phyloP scores from a whole-genome alignment of 495 filamentous ascomycete species.

The Talaromyces stipitatus region DNA sequence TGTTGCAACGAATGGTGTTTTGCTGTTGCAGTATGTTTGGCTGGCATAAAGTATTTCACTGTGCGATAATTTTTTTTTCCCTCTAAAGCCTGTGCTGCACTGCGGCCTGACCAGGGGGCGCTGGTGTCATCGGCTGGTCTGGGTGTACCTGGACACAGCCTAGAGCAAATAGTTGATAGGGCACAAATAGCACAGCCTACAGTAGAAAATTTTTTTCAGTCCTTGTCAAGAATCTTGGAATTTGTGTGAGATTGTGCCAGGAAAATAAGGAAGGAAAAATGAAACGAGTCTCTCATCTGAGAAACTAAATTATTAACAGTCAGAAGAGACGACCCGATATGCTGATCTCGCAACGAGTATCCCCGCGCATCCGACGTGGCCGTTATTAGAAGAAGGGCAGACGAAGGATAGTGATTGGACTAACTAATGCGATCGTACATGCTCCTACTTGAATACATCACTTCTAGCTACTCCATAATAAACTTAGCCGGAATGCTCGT shows the following conservation, averaged over 20 bases:
- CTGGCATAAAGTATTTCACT: background rate
- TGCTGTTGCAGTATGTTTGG: background rate
- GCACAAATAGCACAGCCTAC: background rate
- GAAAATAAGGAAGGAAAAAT: background rate
- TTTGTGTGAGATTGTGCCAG: background rate
- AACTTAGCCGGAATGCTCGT: background rate
- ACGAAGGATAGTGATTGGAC: background rate
- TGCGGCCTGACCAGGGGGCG: slow-evolving; percentile 8
- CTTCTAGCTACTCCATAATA: background rate
- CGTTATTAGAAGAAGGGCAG: background rate
- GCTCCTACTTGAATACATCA: background rate
- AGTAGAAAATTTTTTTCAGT: background rate
- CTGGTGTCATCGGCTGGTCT: slow-evolving; percentile 7
- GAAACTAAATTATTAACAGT: background rate
- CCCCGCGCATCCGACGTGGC: slow-evolving; percentile 4
- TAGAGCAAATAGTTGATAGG: background rate
- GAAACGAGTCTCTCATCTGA: background rate
- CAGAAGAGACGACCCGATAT: background rate
- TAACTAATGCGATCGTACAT: background rate
- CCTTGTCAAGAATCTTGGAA: background rate
- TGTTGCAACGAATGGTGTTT: background rate
- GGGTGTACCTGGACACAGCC: background rate
- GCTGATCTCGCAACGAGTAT: background rate
- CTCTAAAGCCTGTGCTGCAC: slow-evolving; percentile 1
- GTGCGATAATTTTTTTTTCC: background rate